Evolutionary conservation across 164 flowering plant genomes (phyloP), one percentile per base, ranked within the genome.

Genomic region (Aristolochia californica): DNA sequence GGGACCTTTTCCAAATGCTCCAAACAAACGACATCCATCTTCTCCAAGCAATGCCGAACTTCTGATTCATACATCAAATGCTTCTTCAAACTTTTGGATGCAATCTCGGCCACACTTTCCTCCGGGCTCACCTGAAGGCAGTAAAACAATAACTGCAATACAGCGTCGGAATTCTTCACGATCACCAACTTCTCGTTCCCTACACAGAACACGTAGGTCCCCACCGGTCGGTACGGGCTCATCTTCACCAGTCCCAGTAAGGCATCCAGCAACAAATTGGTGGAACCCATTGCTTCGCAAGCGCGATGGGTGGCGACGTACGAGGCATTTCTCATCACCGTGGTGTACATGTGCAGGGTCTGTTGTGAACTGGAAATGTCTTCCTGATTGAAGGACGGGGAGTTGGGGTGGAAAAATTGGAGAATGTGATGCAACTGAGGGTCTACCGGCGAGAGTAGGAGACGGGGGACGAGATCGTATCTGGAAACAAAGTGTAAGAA

Each of bases 201-300:
- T 13, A 73, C 58, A 73, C 76, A 79, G 75, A 90, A 90, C 55
- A 84, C 61, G 59, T 68, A 83, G 7, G 74, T 82, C 10, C 97
- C 97, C 57, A 70, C 83, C 34, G 95, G 90, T 64, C 84, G 67
- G 66, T 83, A 87, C 45, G 95, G 90, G 62, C 93, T 82, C 8
- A 84, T 78, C 60, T 77, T 74, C 24, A 82, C 51, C 49, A 87
- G 79, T 47, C 66, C 74, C 0, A 77, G 61, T 4, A 85, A 52
- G 4, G 77, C 69, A 53, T 84, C 85, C 56, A 78, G 43, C 53
- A 83, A 48, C 59, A 64, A 30, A 57, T 79, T 82, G 27, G 85
- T 75, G 70, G 74, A 74, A 34, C 80, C 88, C 82, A 73, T 87
- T 50, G 76, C 65, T n/a, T 65, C 54, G 55, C 84, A 79, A 13